These are phyloP conservation scores for Gossypium australe DNA, from an alignment of 345 rosid genomes.

Conservation along the genomic window DNA sequence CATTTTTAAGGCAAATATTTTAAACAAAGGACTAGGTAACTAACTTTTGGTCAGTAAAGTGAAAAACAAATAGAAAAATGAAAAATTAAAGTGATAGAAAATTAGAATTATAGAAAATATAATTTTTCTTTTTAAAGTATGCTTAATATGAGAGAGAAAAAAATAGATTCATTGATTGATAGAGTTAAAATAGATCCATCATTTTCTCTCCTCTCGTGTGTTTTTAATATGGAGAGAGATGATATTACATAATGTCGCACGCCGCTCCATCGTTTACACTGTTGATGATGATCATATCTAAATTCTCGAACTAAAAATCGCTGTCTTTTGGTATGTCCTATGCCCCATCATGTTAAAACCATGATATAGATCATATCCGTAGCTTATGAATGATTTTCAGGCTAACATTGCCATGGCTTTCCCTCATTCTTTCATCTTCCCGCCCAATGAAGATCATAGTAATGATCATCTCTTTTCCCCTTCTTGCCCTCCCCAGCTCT, in stretches of 20 bases:
- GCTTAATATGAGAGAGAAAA: too few relatives aligned
- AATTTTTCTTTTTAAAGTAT: too few relatives aligned
- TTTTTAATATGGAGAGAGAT: constrained; percentile 11
- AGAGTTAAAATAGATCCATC: too few relatives aligned
- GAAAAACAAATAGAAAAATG: too few relatives aligned
- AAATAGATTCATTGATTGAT: too few relatives aligned
- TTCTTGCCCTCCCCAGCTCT: background rate
- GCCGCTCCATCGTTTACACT: constrained; percentile 20
- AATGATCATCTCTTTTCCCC: constrained; percentile 25
- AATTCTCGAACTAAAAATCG: background rate
- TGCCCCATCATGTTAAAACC: too few relatives aligned
- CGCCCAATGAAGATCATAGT: constrained; percentile 44
- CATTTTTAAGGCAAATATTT: background rate
- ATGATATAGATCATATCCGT: background rate
- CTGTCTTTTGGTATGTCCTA: background rate
- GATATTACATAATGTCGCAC: constrained; percentile 25
- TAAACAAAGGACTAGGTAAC: background rate
- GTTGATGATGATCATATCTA: background rate
- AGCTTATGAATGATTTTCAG: constrained; percentile 9
- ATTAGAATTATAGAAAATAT: too few relatives aligned
- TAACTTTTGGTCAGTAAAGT: background rate
- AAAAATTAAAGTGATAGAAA: too few relatives aligned
- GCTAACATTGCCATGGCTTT: constrained; percentile 44
- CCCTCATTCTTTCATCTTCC: constrained; percentile 67
- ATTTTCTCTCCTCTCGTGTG: too few relatives aligned